Evolutionary conservation across 139 green algal genomes (phyloP).

Genomic region (Chlamydomonas schloesseri): DNA sequence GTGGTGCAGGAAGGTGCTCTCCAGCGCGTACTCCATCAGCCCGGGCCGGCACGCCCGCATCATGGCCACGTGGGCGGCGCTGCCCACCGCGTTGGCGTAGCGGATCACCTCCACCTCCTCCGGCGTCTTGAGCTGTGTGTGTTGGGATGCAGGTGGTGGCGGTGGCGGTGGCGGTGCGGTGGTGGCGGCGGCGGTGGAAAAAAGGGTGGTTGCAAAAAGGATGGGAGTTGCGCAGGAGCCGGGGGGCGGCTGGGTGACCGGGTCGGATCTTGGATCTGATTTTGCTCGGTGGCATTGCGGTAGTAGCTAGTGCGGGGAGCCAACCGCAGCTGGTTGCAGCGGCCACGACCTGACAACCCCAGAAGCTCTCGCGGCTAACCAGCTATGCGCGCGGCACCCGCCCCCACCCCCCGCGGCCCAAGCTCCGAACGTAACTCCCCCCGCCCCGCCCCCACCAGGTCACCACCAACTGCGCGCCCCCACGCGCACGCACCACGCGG

Average conservation of each 20-base stretch:
- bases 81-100: conserved; percentile 78
- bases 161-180: too few relatives aligned
- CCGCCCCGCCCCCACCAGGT: background rate
- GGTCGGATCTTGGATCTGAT: too few relatives aligned
- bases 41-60: conserved; percentile 62
- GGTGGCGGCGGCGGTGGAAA: too few relatives aligned
- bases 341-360: too few relatives aligned
- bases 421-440: background rate
- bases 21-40: conserved; percentile 63
- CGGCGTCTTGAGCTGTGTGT: conserved; percentile 67
- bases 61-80: conserved; percentile 80
- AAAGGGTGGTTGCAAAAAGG: too few relatives aligned
- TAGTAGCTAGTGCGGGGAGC: too few relatives aligned
- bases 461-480: background rate
- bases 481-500: conserved; percentile 33
- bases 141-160: background rate
- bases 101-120: conserved; percentile 82
- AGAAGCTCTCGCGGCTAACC: too few relatives aligned
- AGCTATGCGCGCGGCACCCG: too few relatives aligned
- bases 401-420: background rate
- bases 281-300: too few relatives aligned
- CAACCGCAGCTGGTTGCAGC: too few relatives aligned
- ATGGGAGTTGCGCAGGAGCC: too few relatives aligned
- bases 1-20: conserved; percentile 78
- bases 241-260: too few relatives aligned